phyloP scores from a whole-genome alignment of 2,329 filamentous ascomycete species.

The Simplicillium sp. region DNA sequence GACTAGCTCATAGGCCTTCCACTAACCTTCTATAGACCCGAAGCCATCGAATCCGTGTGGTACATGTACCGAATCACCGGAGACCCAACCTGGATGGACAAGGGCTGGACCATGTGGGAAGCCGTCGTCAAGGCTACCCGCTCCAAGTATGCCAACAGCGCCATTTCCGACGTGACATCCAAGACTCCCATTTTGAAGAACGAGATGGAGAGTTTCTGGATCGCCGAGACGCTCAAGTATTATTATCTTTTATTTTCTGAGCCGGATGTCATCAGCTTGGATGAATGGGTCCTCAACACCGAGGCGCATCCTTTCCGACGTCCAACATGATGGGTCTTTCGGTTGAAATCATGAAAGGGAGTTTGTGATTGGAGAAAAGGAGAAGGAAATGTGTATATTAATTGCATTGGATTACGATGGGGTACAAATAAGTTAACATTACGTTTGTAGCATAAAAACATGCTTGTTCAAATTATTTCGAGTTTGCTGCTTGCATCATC shows the following conservation, averaged over 20 bases:
- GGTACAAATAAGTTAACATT: no score
- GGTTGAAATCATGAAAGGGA: no score
- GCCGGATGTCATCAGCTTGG: conserved; percentile 55
- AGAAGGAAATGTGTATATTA: no score
- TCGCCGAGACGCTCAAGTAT: conserved; percentile 86
- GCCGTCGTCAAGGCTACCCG: conserved; percentile 57
- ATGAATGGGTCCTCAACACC: conserved; percentile 59
- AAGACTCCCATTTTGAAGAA: conserved; percentile 37
- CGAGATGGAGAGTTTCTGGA: conserved; percentile 83
- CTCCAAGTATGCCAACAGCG: conserved; percentile 59
- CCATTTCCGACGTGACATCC: conserved; percentile 53
- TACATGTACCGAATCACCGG: conserved; percentile 88
- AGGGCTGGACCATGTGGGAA: conserved; percentile 80
- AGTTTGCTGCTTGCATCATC: no score
- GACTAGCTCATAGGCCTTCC: neutral
- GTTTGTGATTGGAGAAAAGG: no score
- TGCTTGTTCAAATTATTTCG: no score
- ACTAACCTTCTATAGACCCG: conserved; percentile 44
- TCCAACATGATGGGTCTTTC: conserved; percentile 17
- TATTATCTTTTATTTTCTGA: conserved; percentile 74
- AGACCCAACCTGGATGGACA: conserved; percentile 63
- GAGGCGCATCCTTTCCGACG: conserved; percentile 51
- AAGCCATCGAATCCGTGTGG: conserved; percentile 83
- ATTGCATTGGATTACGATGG: no score
- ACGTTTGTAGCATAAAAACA: no score